Percentiles rank a stretch among this genome's conserved stretches.
Conservation (phyloP, 23 red algal genomes). For the Chondrus crispus region DNA sequence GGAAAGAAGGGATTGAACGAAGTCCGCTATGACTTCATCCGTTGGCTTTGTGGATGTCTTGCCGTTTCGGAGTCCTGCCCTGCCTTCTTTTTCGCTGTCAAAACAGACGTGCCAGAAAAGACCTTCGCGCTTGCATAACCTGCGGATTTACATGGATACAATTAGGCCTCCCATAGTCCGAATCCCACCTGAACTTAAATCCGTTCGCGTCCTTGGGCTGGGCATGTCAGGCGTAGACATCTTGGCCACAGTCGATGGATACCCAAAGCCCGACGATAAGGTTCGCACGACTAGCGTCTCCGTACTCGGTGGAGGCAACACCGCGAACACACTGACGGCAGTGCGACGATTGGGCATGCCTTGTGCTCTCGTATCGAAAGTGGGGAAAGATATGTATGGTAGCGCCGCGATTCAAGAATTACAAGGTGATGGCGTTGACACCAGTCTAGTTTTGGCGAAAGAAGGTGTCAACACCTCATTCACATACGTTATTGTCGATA, state of each 20-base stretch:
- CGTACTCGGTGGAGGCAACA: slow-evolving; percentile 83
- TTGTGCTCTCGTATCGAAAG: slow-evolving; percentile 45
- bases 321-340: slow-evolving; percentile 78
- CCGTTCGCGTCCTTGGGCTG: slow-evolving; percentile 73
- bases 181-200: slow-evolving; percentile 2
- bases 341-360: slow-evolving; percentile 70
- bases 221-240: slow-evolving; percentile 77
- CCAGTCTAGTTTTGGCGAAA: slow-evolving; percentile 7
- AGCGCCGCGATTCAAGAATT: slow-evolving; percentile 50
- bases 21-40: too few species aligned
- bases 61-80: too few species aligned
- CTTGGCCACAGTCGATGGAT: slow-evolving; percentile 51
- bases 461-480: slow-evolving; percentile 57
- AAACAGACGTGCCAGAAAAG: not conserved
- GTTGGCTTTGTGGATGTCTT: too few species aligned
- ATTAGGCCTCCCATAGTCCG: not conserved
- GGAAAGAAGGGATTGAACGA: too few species aligned
- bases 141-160: too few species aligned
- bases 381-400: slow-evolving; percentile 77
- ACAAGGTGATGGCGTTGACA: slow-evolving; percentile 82
- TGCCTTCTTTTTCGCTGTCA: not conserved
- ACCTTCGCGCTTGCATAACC: not conserved
- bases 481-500: slow-evolving; percentile 94
- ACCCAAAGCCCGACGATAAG: slow-evolving; percentile 81
- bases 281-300: slow-evolving; percentile 55